phyloP scores from a whole-genome alignment of 257 asterid genomes.

The Cinchona pubescens region DNA sequence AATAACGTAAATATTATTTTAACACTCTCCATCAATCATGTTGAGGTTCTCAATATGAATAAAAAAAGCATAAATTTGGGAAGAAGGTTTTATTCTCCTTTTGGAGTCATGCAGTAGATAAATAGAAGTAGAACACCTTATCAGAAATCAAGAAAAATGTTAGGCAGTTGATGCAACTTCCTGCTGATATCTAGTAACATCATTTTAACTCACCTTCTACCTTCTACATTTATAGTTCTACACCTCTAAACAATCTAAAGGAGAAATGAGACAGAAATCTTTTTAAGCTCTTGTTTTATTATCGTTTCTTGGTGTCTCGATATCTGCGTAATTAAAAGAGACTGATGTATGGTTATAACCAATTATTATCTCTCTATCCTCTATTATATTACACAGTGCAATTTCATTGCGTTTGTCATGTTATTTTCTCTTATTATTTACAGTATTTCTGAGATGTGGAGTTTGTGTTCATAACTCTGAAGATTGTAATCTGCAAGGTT shows the following conservation, averaged over 20 bases:
- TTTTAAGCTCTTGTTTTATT: not conserved
- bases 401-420: not conserved
- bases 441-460: not conserved
- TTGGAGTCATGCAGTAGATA: not conserved
- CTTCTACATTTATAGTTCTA: not conserved
- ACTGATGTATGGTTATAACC: not conserved
- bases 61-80: not conserved
- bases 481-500: not conserved
- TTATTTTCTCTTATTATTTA: not conserved
- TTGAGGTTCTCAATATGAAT: not conserved
- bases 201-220: not conserved
- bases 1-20: not conserved
- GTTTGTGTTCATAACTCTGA: not conserved
- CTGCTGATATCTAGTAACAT: not conserved
- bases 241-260: not conserved
- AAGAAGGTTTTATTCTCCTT: not conserved
- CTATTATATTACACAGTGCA: not conserved
- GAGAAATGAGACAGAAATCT: too few relatives aligned
- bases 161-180: not conserved
- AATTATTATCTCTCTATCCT: not conserved
- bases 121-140: not conserved
- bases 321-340: conserved; percentile 4
- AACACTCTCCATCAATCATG: not conserved
- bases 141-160: not conserved
- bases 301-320: not conserved